Evolutionary conservation across 345 rosid genomes (phyloP).

Genomic region (Euphorbia pulcherrima): DNA sequence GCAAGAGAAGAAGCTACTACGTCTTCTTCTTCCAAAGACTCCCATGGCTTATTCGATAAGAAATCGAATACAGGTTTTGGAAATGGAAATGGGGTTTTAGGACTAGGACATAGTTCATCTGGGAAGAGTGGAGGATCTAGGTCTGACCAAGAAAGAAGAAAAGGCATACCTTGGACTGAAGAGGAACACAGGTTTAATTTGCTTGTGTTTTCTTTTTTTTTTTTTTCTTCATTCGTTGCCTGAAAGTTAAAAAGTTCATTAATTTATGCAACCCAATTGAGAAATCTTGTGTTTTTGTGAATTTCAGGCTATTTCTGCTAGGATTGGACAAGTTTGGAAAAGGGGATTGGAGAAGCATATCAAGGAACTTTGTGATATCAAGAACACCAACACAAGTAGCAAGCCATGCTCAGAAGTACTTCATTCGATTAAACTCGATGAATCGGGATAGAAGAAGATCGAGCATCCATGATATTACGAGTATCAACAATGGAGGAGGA

Average conservation of each 20-base stretch:
- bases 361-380: constrained; percentile 79
- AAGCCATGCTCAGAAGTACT: constrained; percentile 93
- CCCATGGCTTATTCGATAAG: constrained; percentile 40
- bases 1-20: constrained; percentile 39
- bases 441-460: constrained; percentile 84
- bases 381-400: constrained; percentile 97
- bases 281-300: no score
- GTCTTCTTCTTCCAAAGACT: constrained; percentile 48
- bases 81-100: constrained; percentile 42
- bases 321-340: constrained; percentile 91
- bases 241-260: no score
- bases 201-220: not conserved
- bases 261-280: no score
- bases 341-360: constrained; percentile 98
- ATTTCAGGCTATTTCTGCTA: constrained; percentile 65
- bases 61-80: constrained; percentile 38
- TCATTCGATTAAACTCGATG: constrained; percentile 75
- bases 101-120: constrained; percentile 41
- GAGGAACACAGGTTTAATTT: constrained; percentile 74
- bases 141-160: constrained; percentile 80
- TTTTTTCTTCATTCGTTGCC: not conserved
- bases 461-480: constrained; percentile 89
- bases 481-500: constrained; percentile 42
- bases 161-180: constrained; percentile 97
- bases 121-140: constrained; percentile 55